These are phyloP conservation scores for Backusella parvicylindrica DNA, from an alignment of 192 early-diverging fungal species.

Conservation along the genomic window DNA sequence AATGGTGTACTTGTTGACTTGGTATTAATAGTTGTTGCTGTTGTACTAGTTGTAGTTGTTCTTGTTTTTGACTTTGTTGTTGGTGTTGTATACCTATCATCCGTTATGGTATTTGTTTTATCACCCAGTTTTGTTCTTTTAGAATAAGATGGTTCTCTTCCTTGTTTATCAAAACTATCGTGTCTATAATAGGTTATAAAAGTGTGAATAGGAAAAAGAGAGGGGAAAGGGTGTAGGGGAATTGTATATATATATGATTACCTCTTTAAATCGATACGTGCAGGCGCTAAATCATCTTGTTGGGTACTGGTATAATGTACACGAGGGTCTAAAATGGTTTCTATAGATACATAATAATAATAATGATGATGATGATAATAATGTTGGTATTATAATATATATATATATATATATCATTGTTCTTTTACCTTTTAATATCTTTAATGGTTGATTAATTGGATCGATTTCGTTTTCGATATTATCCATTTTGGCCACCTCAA, in stretches of 20 bases:
- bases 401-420: not conserved
- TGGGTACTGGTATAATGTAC: not conserved
- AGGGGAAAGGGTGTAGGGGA: not conserved
- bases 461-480: not conserved
- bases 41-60: not conserved
- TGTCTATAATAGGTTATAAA: not conserved
- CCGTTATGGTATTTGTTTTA: not conserved
- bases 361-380: too few species aligned
- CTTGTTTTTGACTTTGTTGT: not conserved
- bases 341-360: not conserved
- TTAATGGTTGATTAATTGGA: not conserved
- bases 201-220: not conserved
- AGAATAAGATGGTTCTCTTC: not conserved
- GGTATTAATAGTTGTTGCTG: not conserved
- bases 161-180: not conserved
- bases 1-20: not conserved
- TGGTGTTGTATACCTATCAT: not conserved
- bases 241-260: not conserved
- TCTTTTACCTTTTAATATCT: not conserved
- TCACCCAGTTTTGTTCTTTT: not conserved
- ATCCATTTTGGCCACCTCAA: not conserved
- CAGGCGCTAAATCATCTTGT: not conserved
- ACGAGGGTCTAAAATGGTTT: not conserved
- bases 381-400: not conserved
- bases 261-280: not conserved